Evolutionary conservation across 352 stramenopile species (phyloP).

Genomic region (Phytopythium kandeliae): DNA sequence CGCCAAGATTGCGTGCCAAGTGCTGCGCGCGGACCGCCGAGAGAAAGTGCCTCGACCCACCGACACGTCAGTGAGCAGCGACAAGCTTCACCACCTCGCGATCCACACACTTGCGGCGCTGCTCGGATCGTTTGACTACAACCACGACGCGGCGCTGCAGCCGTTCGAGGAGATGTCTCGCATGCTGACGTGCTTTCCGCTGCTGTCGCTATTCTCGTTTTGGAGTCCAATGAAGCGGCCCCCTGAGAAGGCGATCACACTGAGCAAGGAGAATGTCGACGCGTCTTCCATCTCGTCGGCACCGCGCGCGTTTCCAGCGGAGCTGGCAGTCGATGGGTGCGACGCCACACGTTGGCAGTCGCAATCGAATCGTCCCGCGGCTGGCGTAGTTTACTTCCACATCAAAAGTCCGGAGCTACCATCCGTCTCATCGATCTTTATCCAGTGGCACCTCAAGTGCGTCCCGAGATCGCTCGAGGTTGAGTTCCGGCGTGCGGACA

Average conservation of each 20-base stretch:
- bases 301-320: conserved; percentile 33
- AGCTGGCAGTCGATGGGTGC: conserved; percentile 48
- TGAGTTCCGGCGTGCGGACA: conserved; percentile 37
- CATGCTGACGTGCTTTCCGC: conserved; percentile 68
- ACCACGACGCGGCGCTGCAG: conserved; percentile 29
- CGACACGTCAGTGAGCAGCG: conserved; percentile 26
- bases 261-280: conserved; percentile 41
- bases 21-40: conserved; percentile 46
- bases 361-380: conserved; percentile 28
- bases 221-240: conserved; percentile 72
- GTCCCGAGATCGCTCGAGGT: conserved; percentile 49
- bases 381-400: conserved; percentile 42
- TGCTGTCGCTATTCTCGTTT: conserved; percentile 78
- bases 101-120: conserved; percentile 76
- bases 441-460: conserved; percentile 70
- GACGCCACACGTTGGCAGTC: conserved; percentile 77
- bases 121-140: conserved; percentile 69
- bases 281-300: conserved; percentile 49
- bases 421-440: conserved; percentile 51
- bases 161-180: conserved; percentile 75
- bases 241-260: conserved; percentile 43
- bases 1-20: conserved; percentile 43
- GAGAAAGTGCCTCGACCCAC: conserved; percentile 33
- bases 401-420: conserved; percentile 30
- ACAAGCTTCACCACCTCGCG: conserved; percentile 78